Conservation (phyloP, 2,329 filamentous ascomycete species). For the Lizonia empirigonia region DNA sequence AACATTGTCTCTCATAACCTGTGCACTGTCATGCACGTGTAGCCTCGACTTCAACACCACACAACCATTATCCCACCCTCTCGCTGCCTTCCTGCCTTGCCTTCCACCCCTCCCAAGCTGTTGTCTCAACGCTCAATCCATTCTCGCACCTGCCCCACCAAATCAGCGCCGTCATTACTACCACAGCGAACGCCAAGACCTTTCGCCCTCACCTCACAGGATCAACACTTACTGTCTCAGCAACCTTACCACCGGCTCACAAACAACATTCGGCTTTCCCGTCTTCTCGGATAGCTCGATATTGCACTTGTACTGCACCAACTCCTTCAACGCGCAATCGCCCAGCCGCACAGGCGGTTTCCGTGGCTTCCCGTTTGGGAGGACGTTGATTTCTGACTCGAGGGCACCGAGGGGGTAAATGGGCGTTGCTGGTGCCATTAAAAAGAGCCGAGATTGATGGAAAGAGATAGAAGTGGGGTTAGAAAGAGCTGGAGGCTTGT, state of each 20-base stretch:
- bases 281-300: slow-evolving; percentile 50
- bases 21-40: background rate
- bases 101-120: slow-evolving; percentile 61
- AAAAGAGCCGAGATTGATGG: background rate
- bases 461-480: slow-evolving; percentile 1
- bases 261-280: slow-evolving; percentile 54
- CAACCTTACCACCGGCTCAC: slow-evolving; percentile 62
- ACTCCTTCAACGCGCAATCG: slow-evolving; percentile 62
- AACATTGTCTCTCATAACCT: background rate
- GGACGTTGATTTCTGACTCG: slow-evolving; percentile 57
- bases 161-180: background rate
- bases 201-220: slow-evolving; percentile 4
- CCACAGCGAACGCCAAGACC: slow-evolving; percentile 24
- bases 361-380: slow-evolving; percentile 57
- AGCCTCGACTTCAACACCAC: background rate
- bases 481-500: slow-evolving; percentile 5
- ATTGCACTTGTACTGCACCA: slow-evolving; percentile 68
- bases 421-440: slow-evolving; percentile 63
- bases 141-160: slow-evolving; percentile 53
- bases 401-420: slow-evolving; percentile 60
- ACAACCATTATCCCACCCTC: background rate
- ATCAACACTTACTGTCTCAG: slow-evolving; percentile 60
- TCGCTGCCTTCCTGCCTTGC: slow-evolving; percentile 34
- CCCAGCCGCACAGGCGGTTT: slow-evolving; percentile 60
- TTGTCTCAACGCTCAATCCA: slow-evolving; percentile 66